Conservation (phyloP, 345 rosid genomes). For the Salix exigua region DNA sequence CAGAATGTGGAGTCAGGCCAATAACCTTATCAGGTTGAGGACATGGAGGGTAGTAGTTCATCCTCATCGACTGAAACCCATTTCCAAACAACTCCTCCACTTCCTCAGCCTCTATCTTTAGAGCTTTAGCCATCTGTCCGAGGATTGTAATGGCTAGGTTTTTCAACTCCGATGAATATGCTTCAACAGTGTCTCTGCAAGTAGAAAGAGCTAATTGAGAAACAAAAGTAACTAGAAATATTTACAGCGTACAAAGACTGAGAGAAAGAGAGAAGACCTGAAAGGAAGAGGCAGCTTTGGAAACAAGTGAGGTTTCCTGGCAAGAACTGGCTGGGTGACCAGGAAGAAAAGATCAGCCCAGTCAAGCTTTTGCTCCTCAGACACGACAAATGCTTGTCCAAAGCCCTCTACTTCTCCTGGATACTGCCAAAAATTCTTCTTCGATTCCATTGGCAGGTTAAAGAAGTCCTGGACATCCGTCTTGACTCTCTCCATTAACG, state of each 20-base stretch:
- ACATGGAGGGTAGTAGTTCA: constrained; percentile 37
- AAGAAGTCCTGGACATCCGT: constrained; percentile 23
- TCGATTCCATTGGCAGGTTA: constrained; percentile 31
- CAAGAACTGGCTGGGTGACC: constrained; percentile 12
- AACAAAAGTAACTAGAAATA: no score
- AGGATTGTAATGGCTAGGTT: constrained; percentile 14
- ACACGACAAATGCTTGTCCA: constrained; percentile 31
- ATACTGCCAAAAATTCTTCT: constrained; percentile 24
- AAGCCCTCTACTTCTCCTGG: constrained; percentile 30
- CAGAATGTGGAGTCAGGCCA: constrained; percentile 33
- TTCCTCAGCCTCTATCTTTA: constrained; percentile 21
- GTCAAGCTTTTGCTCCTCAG: constrained; percentile 32
- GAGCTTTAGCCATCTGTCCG: constrained; percentile 15
- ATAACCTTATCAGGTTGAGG: constrained; percentile 29
- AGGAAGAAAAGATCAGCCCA: constrained; percentile 30
- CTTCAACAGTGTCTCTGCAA: constrained; percentile 21
- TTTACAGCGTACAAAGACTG: not conserved
- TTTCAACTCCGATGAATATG: constrained; percentile 15
- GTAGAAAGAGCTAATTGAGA: not conserved
- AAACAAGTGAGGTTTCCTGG: constrained; percentile 28
- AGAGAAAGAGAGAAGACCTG: constrained; percentile 9
- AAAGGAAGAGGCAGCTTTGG: constrained; percentile 26
- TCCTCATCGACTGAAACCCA: constrained; percentile 21
- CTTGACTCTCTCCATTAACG: constrained; percentile 29
- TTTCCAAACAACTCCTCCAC: constrained; percentile 18